A percentile compares a stretch with the other conserved stretches of the same genome.
Evolutionary conservation across 768 basidiomycete genomes (phyloP).

Genomic region (Infundibulicybe gibba): DNA sequence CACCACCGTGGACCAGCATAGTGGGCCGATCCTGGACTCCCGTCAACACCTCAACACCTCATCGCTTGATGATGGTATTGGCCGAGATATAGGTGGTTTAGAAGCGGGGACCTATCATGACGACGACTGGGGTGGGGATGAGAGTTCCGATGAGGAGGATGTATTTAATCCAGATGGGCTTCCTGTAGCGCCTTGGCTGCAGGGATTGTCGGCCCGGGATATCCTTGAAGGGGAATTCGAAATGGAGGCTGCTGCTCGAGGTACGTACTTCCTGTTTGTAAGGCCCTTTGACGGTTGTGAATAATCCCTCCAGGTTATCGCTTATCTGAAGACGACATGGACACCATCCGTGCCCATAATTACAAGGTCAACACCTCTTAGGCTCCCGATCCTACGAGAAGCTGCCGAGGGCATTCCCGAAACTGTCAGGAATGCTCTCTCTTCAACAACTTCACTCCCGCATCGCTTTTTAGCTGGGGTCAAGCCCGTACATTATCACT

Average conservation of each 20-base stretch:
- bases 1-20: no score
- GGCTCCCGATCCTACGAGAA: neutral
- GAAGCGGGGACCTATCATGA: no score
- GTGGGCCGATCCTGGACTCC: no score
- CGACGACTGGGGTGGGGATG: no score
- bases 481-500: conserved; percentile 19
- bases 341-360: neutral
- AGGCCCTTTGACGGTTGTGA: neutral
- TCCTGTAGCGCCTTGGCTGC: no score
- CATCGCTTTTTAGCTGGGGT: conserved; percentile 20
- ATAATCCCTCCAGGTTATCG: neutral
- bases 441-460: neutral
- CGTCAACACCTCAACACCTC: no score
- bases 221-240: neutral
- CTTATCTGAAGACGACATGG: neutral
- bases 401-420: neutral
- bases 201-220: neutral
- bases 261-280: neutral
- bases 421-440: neutral
- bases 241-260: neutral
- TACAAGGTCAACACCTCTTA: neutral
- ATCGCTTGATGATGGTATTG: no score
- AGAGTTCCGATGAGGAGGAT: no score
- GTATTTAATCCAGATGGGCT: no score
- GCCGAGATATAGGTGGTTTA: no score